phyloP scores from a whole-genome alignment of 2,329 filamentous ascomycete species.

The Colletotrichum filicis region DNA sequence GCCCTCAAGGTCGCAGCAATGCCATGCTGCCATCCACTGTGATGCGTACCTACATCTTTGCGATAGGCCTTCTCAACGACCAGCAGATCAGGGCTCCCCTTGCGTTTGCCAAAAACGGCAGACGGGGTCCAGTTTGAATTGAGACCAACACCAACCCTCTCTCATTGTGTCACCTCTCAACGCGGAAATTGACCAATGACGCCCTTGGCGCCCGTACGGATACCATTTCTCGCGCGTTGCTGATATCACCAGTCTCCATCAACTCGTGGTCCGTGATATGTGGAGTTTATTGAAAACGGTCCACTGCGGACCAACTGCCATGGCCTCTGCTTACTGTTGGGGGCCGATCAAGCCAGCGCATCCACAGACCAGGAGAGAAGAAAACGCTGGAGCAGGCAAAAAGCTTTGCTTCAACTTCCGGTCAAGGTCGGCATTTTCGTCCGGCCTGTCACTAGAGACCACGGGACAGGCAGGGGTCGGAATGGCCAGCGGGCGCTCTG shows the following conservation, averaged over 20 bases:
- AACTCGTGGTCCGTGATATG: conserved; percentile 12
- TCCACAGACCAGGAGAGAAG: not conserved
- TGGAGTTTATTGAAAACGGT: conserved; percentile 24
- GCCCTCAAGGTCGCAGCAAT: conserved; percentile 21
- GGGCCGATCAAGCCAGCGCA: not conserved
- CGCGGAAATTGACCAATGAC: conserved; percentile 31
- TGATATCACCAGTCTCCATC: conserved; percentile 14
- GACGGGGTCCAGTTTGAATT: not conserved
- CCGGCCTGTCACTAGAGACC: conserved; percentile 25
- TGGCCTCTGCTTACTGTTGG: not conserved
- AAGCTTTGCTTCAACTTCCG: conserved; percentile 6
- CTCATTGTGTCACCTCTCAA: conserved; percentile 4
- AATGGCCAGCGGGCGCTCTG: conserved; percentile 17
- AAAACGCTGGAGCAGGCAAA: not conserved
- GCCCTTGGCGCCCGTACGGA: not conserved
- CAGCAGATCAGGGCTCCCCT: not conserved
- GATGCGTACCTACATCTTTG: not conserved
- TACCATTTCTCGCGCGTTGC: not conserved
- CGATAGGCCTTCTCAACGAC: not conserved
- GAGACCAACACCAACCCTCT: conserved; percentile 16
- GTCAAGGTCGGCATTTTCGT: conserved; percentile 19
- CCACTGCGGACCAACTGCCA: conserved; percentile 1
- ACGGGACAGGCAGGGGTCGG: conserved; percentile 2
- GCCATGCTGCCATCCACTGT: conserved; percentile 13
- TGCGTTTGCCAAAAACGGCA: not conserved